Evolutionary conservation across 2,329 filamentous ascomycete species (phyloP).

Genomic region (Lithohypha guttulata): DNA sequence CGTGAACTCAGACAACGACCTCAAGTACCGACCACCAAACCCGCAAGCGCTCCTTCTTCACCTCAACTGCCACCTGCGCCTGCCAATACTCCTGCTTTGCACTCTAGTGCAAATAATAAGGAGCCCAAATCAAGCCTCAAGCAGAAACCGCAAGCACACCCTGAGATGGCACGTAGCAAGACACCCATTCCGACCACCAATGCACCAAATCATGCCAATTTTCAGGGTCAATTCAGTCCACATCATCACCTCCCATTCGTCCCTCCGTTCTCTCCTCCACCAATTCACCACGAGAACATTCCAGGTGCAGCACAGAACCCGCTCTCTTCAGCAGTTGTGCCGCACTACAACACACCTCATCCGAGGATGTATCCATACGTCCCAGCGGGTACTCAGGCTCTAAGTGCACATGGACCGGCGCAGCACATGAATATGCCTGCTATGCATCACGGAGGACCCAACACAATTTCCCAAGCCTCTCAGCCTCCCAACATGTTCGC

Average conservation of each 20-base stretch:
- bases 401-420: not conserved
- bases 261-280: constrained; percentile 7
- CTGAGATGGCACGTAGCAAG: constrained; percentile 3
- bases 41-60: constrained; percentile 13
- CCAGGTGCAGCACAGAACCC: constrained; percentile 1
- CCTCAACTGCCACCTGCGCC: constrained; percentile 13
- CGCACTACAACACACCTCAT: constrained; percentile 4
- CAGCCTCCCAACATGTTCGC: too few species aligned
- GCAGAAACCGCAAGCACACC: constrained; percentile 6
- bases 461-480: too few species aligned
- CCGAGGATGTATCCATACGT: constrained; percentile 8
- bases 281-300: constrained; percentile 1
- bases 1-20: constrained; percentile 5
- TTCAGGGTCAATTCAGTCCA: not conserved
- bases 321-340: constrained; percentile 9
- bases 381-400: not conserved
- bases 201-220: not conserved
- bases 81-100: constrained; percentile 9
- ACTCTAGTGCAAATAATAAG: not conserved
- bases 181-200: constrained; percentile 2
- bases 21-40: not conserved
- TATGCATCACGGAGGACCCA: too few species aligned
- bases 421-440: not conserved
- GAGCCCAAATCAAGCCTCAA: constrained; percentile 2
- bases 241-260: constrained; percentile 8